A percentile compares a stretch with the other conserved stretches of the same genome.
These are phyloP conservation scores for Crassisporium funariophilum DNA, from an alignment of 768 basidiomycete genomes.

Conservation along the genomic window DNA sequence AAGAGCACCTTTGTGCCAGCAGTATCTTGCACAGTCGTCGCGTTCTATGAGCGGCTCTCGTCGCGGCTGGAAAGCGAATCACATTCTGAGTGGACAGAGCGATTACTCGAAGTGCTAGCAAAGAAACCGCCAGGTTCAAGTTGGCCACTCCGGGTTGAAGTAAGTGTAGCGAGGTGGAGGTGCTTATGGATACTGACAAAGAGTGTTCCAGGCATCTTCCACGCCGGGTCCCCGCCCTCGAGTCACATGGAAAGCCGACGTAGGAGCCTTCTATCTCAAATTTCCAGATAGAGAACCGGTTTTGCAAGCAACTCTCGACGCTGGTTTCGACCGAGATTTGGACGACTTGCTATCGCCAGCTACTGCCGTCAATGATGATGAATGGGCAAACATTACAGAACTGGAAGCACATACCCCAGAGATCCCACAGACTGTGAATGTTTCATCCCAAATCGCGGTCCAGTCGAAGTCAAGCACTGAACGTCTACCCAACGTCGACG, in stretches of 20 bases:
- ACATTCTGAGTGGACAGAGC: constrained; percentile 37
- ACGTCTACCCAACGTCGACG: constrained; percentile 30
- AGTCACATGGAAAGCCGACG: constrained; percentile 29
- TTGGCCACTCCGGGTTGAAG: constrained; percentile 32
- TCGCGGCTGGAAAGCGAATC: constrained; percentile 35
- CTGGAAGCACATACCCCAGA: constrained; percentile 10
- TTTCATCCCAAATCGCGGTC: background rate
- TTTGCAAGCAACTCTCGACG: constrained; percentile 25
- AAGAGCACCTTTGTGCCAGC: constrained; percentile 35
- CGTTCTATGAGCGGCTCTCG: constrained; percentile 38
- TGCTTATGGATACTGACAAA: background rate
- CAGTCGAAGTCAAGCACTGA: constrained; percentile 5
- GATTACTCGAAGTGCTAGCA: constrained; percentile 29
- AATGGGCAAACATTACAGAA: constrained; percentile 33
- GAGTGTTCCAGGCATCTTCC: background rate
- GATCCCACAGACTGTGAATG: background rate
- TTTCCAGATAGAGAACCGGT: constrained; percentile 34
- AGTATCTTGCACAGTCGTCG: constrained; percentile 30
- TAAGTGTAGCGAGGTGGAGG: constrained; percentile 7
- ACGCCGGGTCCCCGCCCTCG: constrained; percentile 21
- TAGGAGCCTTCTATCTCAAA: constrained; percentile 31
- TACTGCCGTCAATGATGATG: constrained; percentile 24
- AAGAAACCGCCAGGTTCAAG: constrained; percentile 13
- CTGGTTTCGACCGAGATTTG: constrained; percentile 38
- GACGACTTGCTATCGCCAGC: constrained; percentile 27